Percentiles rank a stretch among this genome's conserved stretches.
Conservation (phyloP, 345 rosid species). For the Eucalyptus polyanthemos region DNA sequence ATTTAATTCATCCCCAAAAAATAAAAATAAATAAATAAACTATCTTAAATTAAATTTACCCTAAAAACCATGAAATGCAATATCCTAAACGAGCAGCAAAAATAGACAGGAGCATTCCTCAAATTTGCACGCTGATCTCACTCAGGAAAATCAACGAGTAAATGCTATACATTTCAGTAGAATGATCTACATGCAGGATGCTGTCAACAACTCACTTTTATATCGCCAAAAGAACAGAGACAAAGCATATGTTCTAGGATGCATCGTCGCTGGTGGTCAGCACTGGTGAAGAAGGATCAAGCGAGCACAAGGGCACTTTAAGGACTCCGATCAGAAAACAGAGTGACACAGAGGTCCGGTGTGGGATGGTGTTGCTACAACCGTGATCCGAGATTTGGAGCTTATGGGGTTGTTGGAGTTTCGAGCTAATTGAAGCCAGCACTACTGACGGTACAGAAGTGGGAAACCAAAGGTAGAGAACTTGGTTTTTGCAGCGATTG, state of each 20-base stretch:
- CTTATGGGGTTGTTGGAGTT: not conserved
- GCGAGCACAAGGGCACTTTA: not conserved
- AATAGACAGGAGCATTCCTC: not conserved
- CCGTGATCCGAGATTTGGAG: not conserved
- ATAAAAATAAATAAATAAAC: no score
- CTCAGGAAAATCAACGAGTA: not conserved
- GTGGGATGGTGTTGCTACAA: not conserved
- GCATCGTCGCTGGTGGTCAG: not conserved
- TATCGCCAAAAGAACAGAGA: not conserved
- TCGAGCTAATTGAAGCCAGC: not conserved
- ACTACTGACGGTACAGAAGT: not conserved
- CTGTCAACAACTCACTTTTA: not conserved
- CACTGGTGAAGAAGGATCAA: not conserved
- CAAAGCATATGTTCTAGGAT: not conserved
- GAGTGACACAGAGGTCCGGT: not conserved
- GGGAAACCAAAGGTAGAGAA: not conserved
- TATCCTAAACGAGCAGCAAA: not conserved
- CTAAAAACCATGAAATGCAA: no score
- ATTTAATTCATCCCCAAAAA: no score
- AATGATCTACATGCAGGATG: not conserved
- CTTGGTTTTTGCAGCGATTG: not conserved
- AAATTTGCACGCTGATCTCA: not conserved
- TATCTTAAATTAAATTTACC: no score
- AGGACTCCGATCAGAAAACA: not conserved
- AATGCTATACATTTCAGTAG: not conserved